Evolutionary conservation across 2,329 filamentous ascomycete genomes (phyloP).

Genomic region (Neopestalotiopsis rosae): DNA sequence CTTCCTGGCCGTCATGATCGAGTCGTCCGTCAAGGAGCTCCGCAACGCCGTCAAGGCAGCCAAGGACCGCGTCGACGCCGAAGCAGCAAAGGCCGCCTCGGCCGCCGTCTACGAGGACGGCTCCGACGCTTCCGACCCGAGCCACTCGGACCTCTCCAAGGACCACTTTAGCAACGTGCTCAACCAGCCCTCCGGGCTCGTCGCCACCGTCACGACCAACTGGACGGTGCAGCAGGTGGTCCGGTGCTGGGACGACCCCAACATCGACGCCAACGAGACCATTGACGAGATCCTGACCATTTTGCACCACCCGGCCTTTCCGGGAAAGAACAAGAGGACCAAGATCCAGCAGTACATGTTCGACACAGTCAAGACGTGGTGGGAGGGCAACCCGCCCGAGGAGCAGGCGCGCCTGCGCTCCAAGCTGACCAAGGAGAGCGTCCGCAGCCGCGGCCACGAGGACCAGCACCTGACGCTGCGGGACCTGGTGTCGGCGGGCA

Average conservation of each 20-base stretch:
- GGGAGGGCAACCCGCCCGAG: constrained; percentile 25
- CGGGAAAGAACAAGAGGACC: constrained; percentile 45
- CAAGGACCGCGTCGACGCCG: constrained; percentile 35
- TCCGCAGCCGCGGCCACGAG: constrained; percentile 33
- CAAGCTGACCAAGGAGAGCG: constrained; percentile 35
- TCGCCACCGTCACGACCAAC: constrained; percentile 64
- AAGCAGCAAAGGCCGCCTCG: constrained; percentile 33
- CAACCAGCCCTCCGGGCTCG: constrained; percentile 59
- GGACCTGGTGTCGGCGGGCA: constrained; percentile 27
- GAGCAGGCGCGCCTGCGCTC: constrained; percentile 29
- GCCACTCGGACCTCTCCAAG: constrained; percentile 63
- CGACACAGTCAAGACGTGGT: constrained; percentile 66
- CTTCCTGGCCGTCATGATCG: constrained; percentile 35
- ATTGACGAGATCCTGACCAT: constrained; percentile 65
- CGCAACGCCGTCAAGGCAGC: constrained; percentile 36
- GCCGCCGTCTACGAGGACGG: constrained; percentile 32
- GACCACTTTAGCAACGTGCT: constrained; percentile 65
- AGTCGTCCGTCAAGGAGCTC: constrained; percentile 36
- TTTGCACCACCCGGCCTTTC: constrained; percentile 72
- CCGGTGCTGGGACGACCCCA: constrained; percentile 71
- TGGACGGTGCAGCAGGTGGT: constrained; percentile 71
- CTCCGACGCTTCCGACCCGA: constrained; percentile 55
- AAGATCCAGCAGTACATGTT: constrained; percentile 71
- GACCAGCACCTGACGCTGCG: constrained; percentile 33
- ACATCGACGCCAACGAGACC: constrained; percentile 65